phyloP scores from a whole-genome alignment of 768 basidiomycete genomes.

The Lactarius indigo region DNA sequence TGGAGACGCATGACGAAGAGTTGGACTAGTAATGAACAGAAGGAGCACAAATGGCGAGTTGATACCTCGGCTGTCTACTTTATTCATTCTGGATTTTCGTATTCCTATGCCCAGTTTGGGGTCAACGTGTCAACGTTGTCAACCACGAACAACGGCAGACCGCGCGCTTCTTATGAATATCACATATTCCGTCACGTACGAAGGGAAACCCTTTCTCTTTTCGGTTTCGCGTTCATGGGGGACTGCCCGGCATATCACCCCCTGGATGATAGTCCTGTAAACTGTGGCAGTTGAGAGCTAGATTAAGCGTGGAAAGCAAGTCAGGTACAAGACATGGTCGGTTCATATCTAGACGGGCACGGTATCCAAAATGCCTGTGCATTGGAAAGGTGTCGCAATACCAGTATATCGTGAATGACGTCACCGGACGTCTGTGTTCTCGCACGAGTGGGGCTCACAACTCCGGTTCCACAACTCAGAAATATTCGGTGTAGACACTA shows the following conservation, averaged over 20 bases:
- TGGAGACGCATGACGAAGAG: slow-evolving; percentile 11
- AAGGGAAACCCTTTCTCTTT: not conserved
- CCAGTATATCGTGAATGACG: not conserved
- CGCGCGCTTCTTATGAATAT: not conserved
- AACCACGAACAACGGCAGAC: not conserved
- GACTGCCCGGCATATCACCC: not conserved
- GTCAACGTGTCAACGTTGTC: not conserved
- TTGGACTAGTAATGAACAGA: slow-evolving; percentile 16
- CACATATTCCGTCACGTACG: not conserved
- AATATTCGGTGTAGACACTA: not conserved
- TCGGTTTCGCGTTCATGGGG: not conserved
- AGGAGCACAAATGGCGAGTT: slow-evolving; percentile 1
- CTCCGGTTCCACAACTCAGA: not conserved
- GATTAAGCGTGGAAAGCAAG: not conserved
- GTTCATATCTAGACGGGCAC: not conserved
- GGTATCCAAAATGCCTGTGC: not conserved
- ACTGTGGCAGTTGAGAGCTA: not conserved
- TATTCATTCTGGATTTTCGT: slow-evolving; percentile 5
- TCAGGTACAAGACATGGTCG: not conserved
- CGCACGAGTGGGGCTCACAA: not conserved
- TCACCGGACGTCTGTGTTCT: not conserved
- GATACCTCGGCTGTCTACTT: not conserved
- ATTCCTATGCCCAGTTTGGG: slow-evolving; percentile 13
- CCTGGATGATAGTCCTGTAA: not conserved
- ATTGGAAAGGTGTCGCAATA: not conserved